A percentile compares a stretch with the other conserved stretches of the same genome.
These are phyloP conservation scores for Cercospora brassicicola DNA, from an alignment of 2,329 filamentous ascomycete species.

Conservation along the genomic window DNA sequence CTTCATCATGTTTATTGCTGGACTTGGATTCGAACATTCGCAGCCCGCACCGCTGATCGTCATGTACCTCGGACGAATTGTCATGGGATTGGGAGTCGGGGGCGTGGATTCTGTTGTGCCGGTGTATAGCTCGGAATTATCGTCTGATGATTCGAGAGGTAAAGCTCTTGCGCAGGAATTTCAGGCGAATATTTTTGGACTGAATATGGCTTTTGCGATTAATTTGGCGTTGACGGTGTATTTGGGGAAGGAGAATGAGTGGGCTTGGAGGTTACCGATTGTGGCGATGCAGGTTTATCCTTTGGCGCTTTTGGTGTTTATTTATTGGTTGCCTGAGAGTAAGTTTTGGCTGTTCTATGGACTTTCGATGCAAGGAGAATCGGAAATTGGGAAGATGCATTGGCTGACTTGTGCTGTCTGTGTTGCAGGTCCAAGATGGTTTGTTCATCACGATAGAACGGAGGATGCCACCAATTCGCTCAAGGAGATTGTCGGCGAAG, in stretches of 20 bases:
- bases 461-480: slow-evolving; percentile 55
- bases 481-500: slow-evolving; percentile 52
- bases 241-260: slow-evolving; percentile 58
- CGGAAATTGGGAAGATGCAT: background rate
- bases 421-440: slow-evolving; percentile 52
- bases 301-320: slow-evolving; percentile 54
- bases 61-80: slow-evolving; percentile 53
- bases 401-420: background rate
- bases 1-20: slow-evolving; percentile 60
- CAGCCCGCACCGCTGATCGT: slow-evolving; percentile 40
- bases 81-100: slow-evolving; percentile 60
- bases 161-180: slow-evolving; percentile 63
- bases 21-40: slow-evolving; percentile 49
- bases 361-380: background rate
- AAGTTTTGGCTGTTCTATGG: background rate
- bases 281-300: slow-evolving; percentile 63
- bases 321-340: slow-evolving; percentile 56
- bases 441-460: slow-evolving; percentile 52
- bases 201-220: slow-evolving; percentile 62
- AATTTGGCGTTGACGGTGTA: slow-evolving; percentile 57
- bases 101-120: slow-evolving; percentile 63
- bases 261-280: slow-evolving; percentile 64
- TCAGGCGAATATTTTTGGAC: slow-evolving; percentile 63
- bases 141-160: slow-evolving; percentile 58
- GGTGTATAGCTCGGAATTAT: slow-evolving; percentile 59